Evolutionary conservation across 345 rosid species (phyloP).

Genomic region (Acer saccharum): DNA sequence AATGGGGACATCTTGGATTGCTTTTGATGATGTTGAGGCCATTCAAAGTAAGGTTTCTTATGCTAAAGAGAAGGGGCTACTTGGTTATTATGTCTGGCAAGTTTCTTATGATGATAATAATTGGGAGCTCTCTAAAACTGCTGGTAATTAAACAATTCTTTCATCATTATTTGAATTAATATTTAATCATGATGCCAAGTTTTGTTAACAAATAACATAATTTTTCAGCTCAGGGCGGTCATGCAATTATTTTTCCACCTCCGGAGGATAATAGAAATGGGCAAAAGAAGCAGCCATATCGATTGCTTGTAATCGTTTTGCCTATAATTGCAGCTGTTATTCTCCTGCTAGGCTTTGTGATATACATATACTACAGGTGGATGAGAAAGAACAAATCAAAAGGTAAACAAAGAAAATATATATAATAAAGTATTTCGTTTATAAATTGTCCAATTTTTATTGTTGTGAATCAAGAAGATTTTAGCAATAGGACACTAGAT

Average conservation of each 20-base stretch:
- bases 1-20: conserved; percentile 36
- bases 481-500: not conserved
- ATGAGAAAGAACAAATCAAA: conserved; percentile 13
- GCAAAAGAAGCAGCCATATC: no score
- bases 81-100: conserved; percentile 41
- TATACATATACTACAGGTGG: conserved; percentile 9
- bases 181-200: no score
- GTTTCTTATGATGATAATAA: conserved; percentile 40
- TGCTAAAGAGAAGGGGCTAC: conserved; percentile 37
- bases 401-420: conserved; percentile 18
- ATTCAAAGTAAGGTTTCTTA: conserved; percentile 41
- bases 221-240: no score
- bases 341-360: conserved; percentile 6
- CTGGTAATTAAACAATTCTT: conserved; percentile 22
- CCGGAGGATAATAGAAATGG: no score
- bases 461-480: no score
- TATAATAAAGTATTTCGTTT: not conserved
- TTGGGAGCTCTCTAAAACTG: conserved; percentile 42
- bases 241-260: no score
- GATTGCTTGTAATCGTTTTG: conserved; percentile 15
- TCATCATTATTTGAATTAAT: no score
- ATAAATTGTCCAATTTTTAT: no score
- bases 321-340: conserved; percentile 21
- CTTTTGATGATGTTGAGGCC: conserved; percentile 47
- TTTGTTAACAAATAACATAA: no score